Percentiles rank a stretch among this genome's conserved stretches.
Evolutionary conservation across 2,329 filamentous ascomycete genomes (phyloP).

Genomic region (Aspergillus jensenii): DNA sequence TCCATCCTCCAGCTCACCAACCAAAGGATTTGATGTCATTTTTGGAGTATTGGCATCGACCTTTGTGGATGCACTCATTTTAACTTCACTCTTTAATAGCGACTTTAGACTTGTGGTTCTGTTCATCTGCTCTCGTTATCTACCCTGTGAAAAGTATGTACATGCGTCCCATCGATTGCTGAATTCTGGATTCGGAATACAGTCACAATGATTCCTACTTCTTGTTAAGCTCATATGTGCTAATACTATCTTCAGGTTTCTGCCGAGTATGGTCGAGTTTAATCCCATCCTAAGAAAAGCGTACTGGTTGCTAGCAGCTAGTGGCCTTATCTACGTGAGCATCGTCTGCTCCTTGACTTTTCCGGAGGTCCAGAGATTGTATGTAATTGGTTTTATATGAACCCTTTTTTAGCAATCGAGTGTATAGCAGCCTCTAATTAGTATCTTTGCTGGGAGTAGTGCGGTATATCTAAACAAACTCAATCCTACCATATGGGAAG

Average conservation of each 20-base stretch:
- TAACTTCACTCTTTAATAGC: not conserved
- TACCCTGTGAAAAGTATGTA: not conserved
- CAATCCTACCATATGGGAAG: slow-evolving; percentile 68
- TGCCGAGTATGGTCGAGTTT: slow-evolving; percentile 36
- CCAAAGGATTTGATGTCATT: not conserved
- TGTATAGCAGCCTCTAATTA: not conserved
- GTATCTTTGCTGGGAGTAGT: slow-evolving; percentile 45
- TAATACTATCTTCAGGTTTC: not conserved
- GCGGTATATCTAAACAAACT: slow-evolving; percentile 82
- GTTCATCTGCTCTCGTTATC: not conserved
- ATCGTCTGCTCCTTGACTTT: slow-evolving; percentile 67
- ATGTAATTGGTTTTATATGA: slow-evolving; percentile 35
- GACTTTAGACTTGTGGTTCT: not conserved
- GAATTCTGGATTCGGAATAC: not conserved
- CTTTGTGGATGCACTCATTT: not conserved
- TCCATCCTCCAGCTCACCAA: not conserved
- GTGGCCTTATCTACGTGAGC: slow-evolving; percentile 64
- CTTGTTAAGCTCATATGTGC: not conserved
- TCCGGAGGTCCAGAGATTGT: slow-evolving; percentile 79
- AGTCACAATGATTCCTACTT: not conserved
- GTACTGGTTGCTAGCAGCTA: slow-evolving; percentile 57
- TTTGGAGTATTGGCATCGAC: not conserved
- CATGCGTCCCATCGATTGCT: not conserved
- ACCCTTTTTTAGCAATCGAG: not conserved
- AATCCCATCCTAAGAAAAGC: slow-evolving; percentile 51